Conservation (phyloP, 2,329 filamentous ascomycete genomes). For the Neurospora sp. region DNA sequence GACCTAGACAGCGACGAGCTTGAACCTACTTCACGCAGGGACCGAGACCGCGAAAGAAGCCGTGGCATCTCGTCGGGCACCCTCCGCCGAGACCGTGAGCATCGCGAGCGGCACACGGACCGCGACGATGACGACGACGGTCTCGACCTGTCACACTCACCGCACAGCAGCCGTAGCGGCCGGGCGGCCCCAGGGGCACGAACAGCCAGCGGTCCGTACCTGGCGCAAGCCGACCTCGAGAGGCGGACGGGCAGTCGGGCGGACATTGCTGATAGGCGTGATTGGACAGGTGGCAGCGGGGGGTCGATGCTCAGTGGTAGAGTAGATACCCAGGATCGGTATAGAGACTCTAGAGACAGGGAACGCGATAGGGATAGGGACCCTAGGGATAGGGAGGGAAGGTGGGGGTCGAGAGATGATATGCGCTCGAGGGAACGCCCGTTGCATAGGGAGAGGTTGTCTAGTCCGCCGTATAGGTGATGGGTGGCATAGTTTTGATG, state of each 20-base stretch:
- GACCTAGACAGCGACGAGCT: not conserved
- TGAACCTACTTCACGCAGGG: constrained; percentile 5
- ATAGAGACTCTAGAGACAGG: constrained; percentile 10
- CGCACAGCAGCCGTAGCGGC: constrained; percentile 19
- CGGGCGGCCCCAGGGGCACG: not conserved
- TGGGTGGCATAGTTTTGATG: not conserved
- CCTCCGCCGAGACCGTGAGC: constrained; percentile 13
- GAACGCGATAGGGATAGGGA: constrained; percentile 25
- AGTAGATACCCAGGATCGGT: not conserved
- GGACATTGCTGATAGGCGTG: constrained; percentile 32
- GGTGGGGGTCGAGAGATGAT: constrained; percentile 21
- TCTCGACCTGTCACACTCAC: constrained; percentile 6
- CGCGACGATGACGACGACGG: constrained; percentile 17
- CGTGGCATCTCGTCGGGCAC: constrained; percentile 10
- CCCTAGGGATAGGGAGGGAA: constrained; percentile 9
- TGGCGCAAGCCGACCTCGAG: constrained; percentile 30
- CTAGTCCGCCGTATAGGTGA: not conserved
- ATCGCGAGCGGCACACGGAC: constrained; percentile 19
- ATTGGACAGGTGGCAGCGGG: constrained; percentile 9
- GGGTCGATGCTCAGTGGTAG: constrained; percentile 5
- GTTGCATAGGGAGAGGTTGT: constrained; percentile 1
- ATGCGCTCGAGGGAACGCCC: constrained; percentile 7
- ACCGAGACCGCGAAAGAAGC: constrained; percentile 12
- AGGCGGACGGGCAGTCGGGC: constrained; percentile 41
- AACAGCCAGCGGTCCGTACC: constrained; percentile 18